Conservation (phyloP, 768 basidiomycete species). For the Pulveroboletus sp. region DNA sequence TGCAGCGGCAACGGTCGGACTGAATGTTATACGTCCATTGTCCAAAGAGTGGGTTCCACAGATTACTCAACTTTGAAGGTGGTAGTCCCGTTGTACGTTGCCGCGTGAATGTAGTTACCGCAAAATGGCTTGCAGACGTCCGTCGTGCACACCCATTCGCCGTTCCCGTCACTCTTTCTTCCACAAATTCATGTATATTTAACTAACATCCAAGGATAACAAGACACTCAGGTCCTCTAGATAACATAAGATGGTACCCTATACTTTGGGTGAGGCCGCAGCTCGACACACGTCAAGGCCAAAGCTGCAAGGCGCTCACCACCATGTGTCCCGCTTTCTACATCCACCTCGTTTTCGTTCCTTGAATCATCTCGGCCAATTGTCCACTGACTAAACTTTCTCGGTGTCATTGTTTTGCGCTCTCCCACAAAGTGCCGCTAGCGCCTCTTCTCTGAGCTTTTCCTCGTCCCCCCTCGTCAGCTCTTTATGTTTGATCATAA, state of each 20-base stretch:
- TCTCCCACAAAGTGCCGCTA: constrained; percentile 3
- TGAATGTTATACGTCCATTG: constrained; percentile 5
- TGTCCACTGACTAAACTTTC: constrained; percentile 6
- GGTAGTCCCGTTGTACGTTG: not conserved
- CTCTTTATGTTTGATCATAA: constrained; percentile 60
- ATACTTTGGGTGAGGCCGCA: not conserved
- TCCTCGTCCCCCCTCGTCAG: constrained; percentile 56
- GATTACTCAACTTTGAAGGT: not conserved
- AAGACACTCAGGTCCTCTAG: not conserved
- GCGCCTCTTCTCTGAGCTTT: constrained; percentile 40
- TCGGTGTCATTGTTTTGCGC: not conserved
- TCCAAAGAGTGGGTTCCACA: not conserved
- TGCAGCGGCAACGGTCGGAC: constrained; percentile 15
- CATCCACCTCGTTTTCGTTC: not conserved
- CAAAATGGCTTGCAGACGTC: not conserved
- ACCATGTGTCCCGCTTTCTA: not conserved
- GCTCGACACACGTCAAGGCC: not conserved
- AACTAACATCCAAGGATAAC: not conserved
- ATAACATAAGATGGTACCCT: not conserved
- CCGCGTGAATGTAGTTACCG: not conserved
- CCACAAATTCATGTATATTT: not conserved
- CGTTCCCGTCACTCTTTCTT: not conserved
- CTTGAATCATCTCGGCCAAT: not conserved
- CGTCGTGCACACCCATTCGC: not conserved
- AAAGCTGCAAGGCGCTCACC: constrained; percentile 1